Evolutionary conservation across 129 eudicot species (phyloP).

Genomic region (Artemisia argyi): DNA sequence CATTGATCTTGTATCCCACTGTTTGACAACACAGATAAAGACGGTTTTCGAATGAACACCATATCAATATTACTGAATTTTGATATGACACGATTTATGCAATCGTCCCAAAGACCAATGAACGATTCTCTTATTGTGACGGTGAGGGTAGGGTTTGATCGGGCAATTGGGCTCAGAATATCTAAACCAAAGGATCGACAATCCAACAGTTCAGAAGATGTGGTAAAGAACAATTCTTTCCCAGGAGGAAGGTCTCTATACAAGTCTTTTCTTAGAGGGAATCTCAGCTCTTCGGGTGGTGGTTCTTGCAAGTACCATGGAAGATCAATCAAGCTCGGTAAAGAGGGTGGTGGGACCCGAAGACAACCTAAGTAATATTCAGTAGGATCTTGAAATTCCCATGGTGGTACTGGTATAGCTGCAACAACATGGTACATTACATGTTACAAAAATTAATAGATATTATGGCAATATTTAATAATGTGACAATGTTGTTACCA

Average conservation of each 20-base stretch:
- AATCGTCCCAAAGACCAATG: conserved; percentile 79
- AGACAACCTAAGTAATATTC: conserved; percentile 72
- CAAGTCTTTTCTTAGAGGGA: conserved; percentile 62
- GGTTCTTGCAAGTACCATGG: conserved; percentile 83
- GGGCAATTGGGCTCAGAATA: conserved; percentile 49
- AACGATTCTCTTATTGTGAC: conserved; percentile 53
- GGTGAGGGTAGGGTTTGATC: conserved; percentile 53
- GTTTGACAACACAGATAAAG: conserved; percentile 1
- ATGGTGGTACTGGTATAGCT: conserved; percentile 43
- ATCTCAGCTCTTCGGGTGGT: conserved; percentile 62
- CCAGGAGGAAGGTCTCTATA: conserved; percentile 77
- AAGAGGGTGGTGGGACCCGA: conserved; percentile 55
- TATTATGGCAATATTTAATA: neutral
- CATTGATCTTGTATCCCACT: conserved; percentile 63
- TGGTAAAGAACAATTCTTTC: conserved; percentile 64
- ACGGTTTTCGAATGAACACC: conserved; percentile 49
- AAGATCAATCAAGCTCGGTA: conserved; percentile 65
- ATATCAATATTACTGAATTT: conserved; percentile 52
- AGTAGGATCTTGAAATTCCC: conserved; percentile 76
- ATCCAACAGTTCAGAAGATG: conserved; percentile 56
- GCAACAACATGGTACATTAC: conserved; percentile 14
- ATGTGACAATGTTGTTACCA: conserved; percentile 17
- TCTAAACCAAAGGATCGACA: conserved; percentile 55
- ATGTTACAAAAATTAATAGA: neutral
- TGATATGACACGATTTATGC: conserved; percentile 61